Evolutionary conservation across 2,329 filamentous ascomycete genomes (phyloP).

Genomic region (Fusarium penzigii): DNA sequence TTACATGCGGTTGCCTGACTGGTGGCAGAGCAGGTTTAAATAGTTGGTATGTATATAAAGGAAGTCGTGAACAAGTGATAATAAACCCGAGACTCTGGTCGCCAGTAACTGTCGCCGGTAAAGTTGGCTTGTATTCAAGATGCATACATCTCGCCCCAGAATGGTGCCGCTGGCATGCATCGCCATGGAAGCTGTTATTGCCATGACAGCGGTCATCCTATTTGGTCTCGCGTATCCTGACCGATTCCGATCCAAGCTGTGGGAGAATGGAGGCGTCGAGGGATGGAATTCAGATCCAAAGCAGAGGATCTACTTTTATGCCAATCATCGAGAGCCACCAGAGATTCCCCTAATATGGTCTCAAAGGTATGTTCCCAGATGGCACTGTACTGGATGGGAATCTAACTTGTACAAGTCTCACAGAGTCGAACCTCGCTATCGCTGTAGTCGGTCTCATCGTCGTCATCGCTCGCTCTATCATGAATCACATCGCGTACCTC

Average conservation of each 20-base stretch:
- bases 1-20: no score
- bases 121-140: no score
- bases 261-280: conserved; percentile 30
- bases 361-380: conserved; percentile 19
- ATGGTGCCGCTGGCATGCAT: conserved; percentile 9
- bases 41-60: no score
- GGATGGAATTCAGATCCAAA: conserved; percentile 35
- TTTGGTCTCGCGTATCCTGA: conserved; percentile 28
- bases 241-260: conserved; percentile 25
- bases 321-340: conserved; percentile 32
- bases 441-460: conserved; percentile 32
- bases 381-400: not conserved
- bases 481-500: conserved; percentile 25
- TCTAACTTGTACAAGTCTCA: conserved; percentile 18
- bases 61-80: no score
- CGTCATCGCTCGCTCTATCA: conserved; percentile 25
- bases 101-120: no score
- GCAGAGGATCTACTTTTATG: conserved; percentile 31
- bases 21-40: no score
- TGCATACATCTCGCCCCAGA: conserved; percentile 6
- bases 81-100: no score
- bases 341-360: conserved; percentile 31
- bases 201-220: conserved; percentile 9
- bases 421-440: conserved; percentile 31
- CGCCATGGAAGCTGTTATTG: conserved; percentile 17